phyloP scores from a whole-genome alignment of 2,329 filamentous ascomycete species.

The Dothidotthia symphoricarpi region DNA sequence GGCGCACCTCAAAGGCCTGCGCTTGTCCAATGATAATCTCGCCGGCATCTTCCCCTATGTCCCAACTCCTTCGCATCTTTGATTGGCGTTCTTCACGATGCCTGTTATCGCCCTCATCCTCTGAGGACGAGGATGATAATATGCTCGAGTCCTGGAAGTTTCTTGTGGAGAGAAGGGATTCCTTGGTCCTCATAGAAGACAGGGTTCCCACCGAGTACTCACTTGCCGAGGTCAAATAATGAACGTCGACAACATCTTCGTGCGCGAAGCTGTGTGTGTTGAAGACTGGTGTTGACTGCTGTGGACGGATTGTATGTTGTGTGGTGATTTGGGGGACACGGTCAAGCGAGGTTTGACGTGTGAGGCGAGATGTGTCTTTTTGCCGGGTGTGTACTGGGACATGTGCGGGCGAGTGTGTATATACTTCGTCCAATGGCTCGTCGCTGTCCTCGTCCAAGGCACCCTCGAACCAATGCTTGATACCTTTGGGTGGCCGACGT shows the following conservation, averaged over 20 bases:
- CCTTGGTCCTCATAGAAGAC: constrained; percentile 34
- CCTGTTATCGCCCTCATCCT: constrained; percentile 35
- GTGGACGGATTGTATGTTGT: constrained; percentile 12
- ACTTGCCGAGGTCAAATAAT: constrained; percentile 31
- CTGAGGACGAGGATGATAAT: constrained; percentile 43
- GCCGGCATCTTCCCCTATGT: constrained; percentile 33
- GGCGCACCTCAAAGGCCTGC: constrained; percentile 37
- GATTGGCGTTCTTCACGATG: constrained; percentile 10
- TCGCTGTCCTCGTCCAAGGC: constrained; percentile 45
- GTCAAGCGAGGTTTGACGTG: constrained; percentile 20
- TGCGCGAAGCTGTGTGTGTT: constrained; percentile 23
- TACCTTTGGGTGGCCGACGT: constrained; percentile 48
- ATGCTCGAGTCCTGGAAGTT: constrained; percentile 42
- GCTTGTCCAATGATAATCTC: constrained; percentile 41
- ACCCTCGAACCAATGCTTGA: constrained; percentile 52
- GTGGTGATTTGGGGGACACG: constrained; percentile 12
- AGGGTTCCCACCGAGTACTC: constrained; percentile 30
- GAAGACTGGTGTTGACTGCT: constrained; percentile 12
- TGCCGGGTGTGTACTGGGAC: constrained; percentile 14
- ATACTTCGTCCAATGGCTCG: constrained; percentile 22
- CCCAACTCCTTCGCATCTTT: constrained; percentile 36
- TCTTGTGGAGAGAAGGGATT: constrained; percentile 30
- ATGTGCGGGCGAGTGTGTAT: constrained; percentile 6
- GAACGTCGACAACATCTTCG: constrained; percentile 21
- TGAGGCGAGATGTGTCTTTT: constrained; percentile 9